Evolutionary conservation across 345 rosid species (phyloP).

Genomic region (Raphanus sativus): DNA sequence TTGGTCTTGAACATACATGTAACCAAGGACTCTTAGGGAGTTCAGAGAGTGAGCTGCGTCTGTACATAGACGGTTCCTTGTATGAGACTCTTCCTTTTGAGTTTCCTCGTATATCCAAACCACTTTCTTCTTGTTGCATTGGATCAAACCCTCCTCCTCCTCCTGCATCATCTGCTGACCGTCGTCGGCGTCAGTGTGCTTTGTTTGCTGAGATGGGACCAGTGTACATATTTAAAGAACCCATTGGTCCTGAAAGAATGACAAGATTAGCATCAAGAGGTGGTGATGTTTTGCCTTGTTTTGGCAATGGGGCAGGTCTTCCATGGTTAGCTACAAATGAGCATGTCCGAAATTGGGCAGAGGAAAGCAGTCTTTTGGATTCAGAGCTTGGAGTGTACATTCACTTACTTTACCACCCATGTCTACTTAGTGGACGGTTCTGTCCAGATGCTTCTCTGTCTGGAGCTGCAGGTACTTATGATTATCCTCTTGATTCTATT

Average conservation of each 20-base stretch:
- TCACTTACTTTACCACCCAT: constrained; percentile 88
- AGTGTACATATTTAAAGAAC: constrained; percentile 88
- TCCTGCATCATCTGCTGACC: constrained; percentile 58
- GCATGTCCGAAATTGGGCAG: constrained; percentile 51
- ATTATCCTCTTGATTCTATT: neutral
- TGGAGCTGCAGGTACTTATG: constrained; percentile 77
- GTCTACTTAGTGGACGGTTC: constrained; percentile 77
- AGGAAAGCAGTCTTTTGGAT: constrained; percentile 79
- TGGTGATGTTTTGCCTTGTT: constrained; percentile 82
- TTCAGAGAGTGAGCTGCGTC: constrained; percentile 81
- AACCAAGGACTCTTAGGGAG: constrained; percentile 84
- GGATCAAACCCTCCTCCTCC: constrained; percentile 89
- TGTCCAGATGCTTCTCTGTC: constrained; percentile 94
- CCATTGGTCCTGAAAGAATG: constrained; percentile 92
- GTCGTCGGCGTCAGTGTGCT: constrained; percentile 94
- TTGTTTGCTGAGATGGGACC: constrained; percentile 99
- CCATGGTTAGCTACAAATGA: constrained; percentile 93
- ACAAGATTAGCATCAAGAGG: constrained; percentile 82
- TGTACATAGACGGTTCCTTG: constrained; percentile 86
- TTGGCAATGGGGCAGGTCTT: constrained; percentile 87
- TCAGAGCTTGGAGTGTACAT: constrained; percentile 76
- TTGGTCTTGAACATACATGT: constrained; percentile 83
- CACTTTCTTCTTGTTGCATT: constrained; percentile 93
- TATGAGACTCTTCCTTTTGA: constrained; percentile 90
- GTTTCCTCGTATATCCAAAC: constrained; percentile 84